These are phyloP conservation scores for Aspergillus ochraceus DNA, from an alignment of 2,329 filamentous ascomycete species.

Conservation along the genomic window DNA sequence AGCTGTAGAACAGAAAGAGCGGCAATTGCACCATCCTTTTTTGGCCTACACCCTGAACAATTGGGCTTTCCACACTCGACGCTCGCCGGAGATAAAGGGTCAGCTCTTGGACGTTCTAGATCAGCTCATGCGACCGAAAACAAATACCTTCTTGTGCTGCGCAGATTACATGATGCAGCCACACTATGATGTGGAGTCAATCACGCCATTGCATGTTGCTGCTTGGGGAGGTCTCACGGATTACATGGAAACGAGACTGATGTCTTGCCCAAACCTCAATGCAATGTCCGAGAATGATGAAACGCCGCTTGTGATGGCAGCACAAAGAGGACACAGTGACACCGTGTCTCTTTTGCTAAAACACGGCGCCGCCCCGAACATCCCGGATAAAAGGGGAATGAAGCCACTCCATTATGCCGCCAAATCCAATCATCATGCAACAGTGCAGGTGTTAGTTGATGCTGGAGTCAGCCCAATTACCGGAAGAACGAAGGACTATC, in stretches of 20 bases:
- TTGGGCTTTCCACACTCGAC: constrained; percentile 14
- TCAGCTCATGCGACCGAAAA: constrained; percentile 2
- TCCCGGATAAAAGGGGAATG: constrained; percentile 10
- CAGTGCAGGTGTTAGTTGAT: constrained; percentile 18
- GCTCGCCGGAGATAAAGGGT: background rate
- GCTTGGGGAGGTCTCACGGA: constrained; percentile 10
- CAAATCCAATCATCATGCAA: constrained; percentile 9
- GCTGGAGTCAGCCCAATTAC: constrained; percentile 18
- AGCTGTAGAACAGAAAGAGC: background rate
- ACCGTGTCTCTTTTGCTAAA: constrained; percentile 15
- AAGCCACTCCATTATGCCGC: constrained; percentile 23
- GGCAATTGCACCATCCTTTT: constrained; percentile 15
- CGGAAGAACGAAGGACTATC: background rate
- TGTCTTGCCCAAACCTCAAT: constrained; percentile 1
- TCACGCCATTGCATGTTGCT: constrained; percentile 15
- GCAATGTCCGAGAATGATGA: background rate
- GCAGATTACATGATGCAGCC: too few relatives aligned
- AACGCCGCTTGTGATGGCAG: constrained; percentile 4
- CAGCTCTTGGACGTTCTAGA: constrained; percentile 9
- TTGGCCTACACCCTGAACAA: constrained; percentile 17
- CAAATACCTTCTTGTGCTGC: background rate
- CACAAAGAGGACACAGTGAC: constrained; percentile 13
- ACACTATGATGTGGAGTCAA: background rate
- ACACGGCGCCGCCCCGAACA: constrained; percentile 14
- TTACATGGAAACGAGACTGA: constrained; percentile 7